Conservation (phyloP, 2,329 filamentous ascomycete genomes). For the Chalara sp. region DNA sequence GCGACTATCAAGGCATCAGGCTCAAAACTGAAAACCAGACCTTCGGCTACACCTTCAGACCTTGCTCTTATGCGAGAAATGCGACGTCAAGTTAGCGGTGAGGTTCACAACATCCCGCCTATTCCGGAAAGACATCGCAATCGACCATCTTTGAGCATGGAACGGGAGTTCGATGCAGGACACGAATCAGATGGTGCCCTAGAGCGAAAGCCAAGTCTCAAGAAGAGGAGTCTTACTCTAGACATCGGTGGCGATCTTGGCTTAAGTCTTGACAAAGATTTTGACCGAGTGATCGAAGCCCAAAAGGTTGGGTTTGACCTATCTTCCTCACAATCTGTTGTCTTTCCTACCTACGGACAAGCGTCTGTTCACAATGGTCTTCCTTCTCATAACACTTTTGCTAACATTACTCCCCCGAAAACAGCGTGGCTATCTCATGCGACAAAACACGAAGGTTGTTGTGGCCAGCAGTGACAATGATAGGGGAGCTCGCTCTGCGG, state of each 20-base stretch:
- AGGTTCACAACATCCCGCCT: slow-evolving; percentile 52
- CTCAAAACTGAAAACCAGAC: slow-evolving; percentile 79
- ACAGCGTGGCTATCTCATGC: slow-evolving; percentile 98
- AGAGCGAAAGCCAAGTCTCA: slow-evolving; percentile 61
- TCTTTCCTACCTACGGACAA: slow-evolving; percentile 34
- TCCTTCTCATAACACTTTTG: slow-evolving; percentile 30
- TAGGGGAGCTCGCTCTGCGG: slow-evolving; percentile 55
- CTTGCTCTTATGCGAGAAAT: slow-evolving; percentile 78
- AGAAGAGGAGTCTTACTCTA: slow-evolving; percentile 76
- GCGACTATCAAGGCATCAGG: slow-evolving; percentile 83
- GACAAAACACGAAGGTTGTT: slow-evolving; percentile 95
- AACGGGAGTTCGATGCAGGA: slow-evolving; percentile 22
- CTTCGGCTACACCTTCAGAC: slow-evolving; percentile 83
- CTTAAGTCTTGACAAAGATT: slow-evolving; percentile 83
- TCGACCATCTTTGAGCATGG: slow-evolving; percentile 43
- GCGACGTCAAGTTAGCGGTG: slow-evolving; percentile 76
- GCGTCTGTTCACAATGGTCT: slow-evolving; percentile 29
- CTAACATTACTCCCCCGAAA: slow-evolving; percentile 56
- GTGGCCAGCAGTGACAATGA: slow-evolving; percentile 70
- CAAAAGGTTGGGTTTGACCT: slow-evolving; percentile 76
- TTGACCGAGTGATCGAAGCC: slow-evolving; percentile 88
- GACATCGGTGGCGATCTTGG: slow-evolving; percentile 69
- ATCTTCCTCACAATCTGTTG: slow-evolving; percentile 19
- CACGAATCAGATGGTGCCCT: slow-evolving; percentile 26
- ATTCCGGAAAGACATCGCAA: slow-evolving; percentile 56